phyloP scores from a whole-genome alignment of 345 rosid species.

The Populus nigra region DNA sequence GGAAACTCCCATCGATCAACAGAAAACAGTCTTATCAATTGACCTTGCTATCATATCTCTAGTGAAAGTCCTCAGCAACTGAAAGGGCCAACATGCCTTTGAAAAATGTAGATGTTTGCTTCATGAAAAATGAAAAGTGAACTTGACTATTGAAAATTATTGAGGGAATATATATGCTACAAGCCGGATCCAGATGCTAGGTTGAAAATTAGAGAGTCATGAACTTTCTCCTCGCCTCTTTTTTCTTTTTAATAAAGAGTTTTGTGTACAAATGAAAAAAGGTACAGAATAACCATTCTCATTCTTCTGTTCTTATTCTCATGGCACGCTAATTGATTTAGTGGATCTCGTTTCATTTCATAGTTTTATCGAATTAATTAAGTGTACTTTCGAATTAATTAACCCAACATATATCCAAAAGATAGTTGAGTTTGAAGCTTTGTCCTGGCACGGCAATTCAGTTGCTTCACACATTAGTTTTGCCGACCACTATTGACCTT shows the following conservation, averaged over 20 bases:
- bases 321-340: too few species aligned
- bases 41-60: neutral
- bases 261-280: neutral
- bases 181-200: conserved; percentile 7
- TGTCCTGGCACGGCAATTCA: neutral
- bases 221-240: neutral
- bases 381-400: too few species aligned
- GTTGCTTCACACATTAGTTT: neutral
- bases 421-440: neutral
- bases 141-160: conserved; percentile 15
- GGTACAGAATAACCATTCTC: too few species aligned
- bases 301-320: too few species aligned
- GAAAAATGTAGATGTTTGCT: conserved; percentile 2
- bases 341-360: too few species aligned
- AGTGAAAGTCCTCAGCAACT: conserved; percentile 10
- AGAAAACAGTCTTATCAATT: neutral
- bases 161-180: conserved; percentile 7
- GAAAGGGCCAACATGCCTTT: conserved; percentile 9
- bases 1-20: neutral
- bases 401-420: neutral
- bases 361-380: too few species aligned
- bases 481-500: neutral
- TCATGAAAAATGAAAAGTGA: neutral
- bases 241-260: neutral
- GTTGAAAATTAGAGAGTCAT: neutral